Evolutionary conservation across 768 basidiomycete genomes (phyloP).

Genomic region (Phanerochaete carnosa): DNA sequence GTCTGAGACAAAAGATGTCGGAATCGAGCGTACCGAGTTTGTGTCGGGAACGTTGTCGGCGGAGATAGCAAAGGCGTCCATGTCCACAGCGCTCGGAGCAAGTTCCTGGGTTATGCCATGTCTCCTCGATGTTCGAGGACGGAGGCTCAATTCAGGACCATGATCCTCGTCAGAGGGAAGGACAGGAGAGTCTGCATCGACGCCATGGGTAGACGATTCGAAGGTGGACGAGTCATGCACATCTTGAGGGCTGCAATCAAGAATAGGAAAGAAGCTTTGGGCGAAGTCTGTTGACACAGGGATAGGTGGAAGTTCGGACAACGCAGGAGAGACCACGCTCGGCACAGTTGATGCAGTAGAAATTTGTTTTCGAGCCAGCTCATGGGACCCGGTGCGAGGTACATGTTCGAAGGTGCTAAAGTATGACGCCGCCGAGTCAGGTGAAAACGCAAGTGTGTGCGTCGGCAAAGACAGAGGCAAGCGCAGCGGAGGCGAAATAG

Average conservation of each 20-base stretch:
- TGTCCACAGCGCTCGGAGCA: conserved; percentile 10
- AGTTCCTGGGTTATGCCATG: background rate
- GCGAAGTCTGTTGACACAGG: background rate
- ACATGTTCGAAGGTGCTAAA: conserved; percentile 6
- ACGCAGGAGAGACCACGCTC: background rate
- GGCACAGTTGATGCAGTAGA: background rate
- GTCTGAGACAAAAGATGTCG: conserved; percentile 17
- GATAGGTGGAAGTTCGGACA: background rate
- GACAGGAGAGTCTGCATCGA: conserved; percentile 20
- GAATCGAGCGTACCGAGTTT: conserved; percentile 15
- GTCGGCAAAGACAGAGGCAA: conserved; percentile 14
- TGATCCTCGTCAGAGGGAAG: conserved; percentile 16
- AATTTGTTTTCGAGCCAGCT: background rate
- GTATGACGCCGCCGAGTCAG: conserved; percentile 9
- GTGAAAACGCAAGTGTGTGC: conserved; percentile 8
- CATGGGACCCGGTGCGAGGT: background rate
- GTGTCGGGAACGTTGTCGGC: conserved; percentile 13
- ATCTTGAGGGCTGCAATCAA: background rate
- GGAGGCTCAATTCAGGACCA: background rate
- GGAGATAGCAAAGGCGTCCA: conserved; percentile 24
- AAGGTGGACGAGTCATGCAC: conserved; percentile 1
- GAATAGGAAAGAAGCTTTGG: conserved; percentile 9
- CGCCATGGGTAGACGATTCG: background rate
- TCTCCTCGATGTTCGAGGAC: background rate
- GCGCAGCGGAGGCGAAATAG: background rate